A percentile compares a stretch with the other conserved stretches of the same genome.
Conservation (phyloP, 257 asterid genomes). For the Lycium ferocissimum region DNA sequence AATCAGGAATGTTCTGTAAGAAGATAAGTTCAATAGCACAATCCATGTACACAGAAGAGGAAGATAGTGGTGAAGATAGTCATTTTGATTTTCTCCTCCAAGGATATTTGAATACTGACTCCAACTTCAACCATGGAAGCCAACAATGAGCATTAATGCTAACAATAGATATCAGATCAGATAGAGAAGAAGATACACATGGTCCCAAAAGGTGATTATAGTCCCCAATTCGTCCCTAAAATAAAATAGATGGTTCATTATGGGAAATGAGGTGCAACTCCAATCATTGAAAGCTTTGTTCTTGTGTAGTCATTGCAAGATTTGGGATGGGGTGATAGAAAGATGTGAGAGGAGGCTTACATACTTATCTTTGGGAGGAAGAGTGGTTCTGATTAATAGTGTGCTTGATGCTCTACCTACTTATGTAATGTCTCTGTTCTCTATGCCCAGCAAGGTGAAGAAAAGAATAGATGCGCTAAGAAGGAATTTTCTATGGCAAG, state of each 20-base stretch:
- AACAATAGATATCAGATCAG: neutral
- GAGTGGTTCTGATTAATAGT: too few species aligned
- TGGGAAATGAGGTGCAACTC: neutral
- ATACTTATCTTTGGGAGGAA: too few species aligned
- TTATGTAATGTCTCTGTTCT: too few species aligned
- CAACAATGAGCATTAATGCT: neutral
- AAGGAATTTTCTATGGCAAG: too few species aligned
- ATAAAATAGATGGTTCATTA: neutral
- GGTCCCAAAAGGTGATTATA: constrained; percentile 6
- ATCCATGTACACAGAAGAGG: neutral
- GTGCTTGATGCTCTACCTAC: too few species aligned
- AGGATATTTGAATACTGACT: neutral
- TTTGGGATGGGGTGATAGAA: too few species aligned
- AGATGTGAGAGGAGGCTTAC: too few species aligned
- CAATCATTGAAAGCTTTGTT: neutral
- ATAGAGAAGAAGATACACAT: constrained; percentile 6
- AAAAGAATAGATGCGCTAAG: too few species aligned
- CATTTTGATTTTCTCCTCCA: neutral
- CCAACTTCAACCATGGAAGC: constrained; percentile 20
- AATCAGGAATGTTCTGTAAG: constrained; percentile 21
- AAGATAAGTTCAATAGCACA: neutral
- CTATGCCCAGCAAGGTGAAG: too few species aligned
- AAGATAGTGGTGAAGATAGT: neutral
- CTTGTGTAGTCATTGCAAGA: neutral
- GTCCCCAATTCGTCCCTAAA: neutral